Conservation (phyloP, 2,329 filamentous ascomycete species). For the Aspergillus quadricinctus region DNA sequence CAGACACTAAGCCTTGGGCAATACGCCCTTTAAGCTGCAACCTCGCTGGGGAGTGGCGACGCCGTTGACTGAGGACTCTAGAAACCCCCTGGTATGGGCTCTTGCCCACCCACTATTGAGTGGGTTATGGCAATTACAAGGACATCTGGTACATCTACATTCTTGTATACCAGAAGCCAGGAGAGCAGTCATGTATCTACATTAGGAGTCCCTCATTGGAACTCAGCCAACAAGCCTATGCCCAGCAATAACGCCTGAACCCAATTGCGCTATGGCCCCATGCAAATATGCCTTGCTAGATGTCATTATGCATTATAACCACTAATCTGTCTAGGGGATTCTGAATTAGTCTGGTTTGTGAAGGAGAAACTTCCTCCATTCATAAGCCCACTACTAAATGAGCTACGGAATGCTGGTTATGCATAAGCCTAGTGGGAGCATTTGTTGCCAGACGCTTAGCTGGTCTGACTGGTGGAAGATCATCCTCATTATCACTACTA, state of each 20-base stretch:
- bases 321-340: constrained; percentile 8
- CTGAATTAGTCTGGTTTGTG: constrained; percentile 13
- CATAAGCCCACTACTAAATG: constrained; percentile 17
- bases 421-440: constrained; percentile 17
- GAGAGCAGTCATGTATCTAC: too few species aligned
- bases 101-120: too few species aligned
- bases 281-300: constrained; percentile 14
- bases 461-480: constrained; percentile 39
- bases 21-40: too few species aligned
- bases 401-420: constrained; percentile 18
- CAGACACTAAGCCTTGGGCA: too few species aligned
- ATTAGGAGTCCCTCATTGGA: constrained; percentile 1
- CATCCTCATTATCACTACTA: constrained; percentile 48
- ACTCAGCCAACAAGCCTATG: constrained; percentile 2
- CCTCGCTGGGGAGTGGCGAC: too few species aligned
- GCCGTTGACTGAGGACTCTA: too few species aligned
- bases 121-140: too few species aligned
- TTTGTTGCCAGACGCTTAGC: constrained; percentile 30
- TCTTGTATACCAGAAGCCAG: too few species aligned
- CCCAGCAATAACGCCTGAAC: constrained; percentile 2
- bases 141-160: too few species aligned
- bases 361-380: constrained; percentile 17
- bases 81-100: too few species aligned
- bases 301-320: constrained; percentile 13
- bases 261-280: constrained; percentile 16